These are phyloP conservation scores for Globisporangium sylvaticum DNA, from an alignment of 352 stramenopile genomes.

Conservation along the genomic window DNA sequence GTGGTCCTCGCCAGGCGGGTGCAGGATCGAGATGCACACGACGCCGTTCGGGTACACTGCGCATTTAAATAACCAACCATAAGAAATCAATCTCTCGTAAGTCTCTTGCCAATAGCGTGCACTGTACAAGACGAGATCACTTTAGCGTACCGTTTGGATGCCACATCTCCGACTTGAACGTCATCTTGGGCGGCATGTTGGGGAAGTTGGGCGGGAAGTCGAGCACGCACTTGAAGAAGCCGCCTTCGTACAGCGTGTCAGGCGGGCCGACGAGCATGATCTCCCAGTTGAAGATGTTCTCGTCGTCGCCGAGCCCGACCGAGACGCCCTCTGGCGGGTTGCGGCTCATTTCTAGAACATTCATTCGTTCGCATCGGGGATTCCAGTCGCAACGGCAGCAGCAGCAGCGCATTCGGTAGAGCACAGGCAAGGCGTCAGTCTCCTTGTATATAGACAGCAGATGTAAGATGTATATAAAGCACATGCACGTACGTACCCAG, in stretches of 20 bases:
- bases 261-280: slow-evolving; percentile 96
- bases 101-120: neutral
- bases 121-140: neutral
- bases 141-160: slow-evolving; percentile 93
- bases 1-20: slow-evolving; percentile 97
- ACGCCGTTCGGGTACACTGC: slow-evolving; percentile 96
- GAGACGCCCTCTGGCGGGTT: slow-evolving; percentile 98
- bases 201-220: slow-evolving; percentile 98
- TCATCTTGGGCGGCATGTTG: slow-evolving; percentile 99
- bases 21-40: slow-evolving; percentile 99
- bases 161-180: slow-evolving; percentile 99
- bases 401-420: neutral
- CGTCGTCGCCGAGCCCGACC: slow-evolving; percentile 96
- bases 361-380: neutral
- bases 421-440: neutral
- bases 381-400: neutral
- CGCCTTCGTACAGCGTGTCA: slow-evolving; percentile 94
- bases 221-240: slow-evolving; percentile 97
- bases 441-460: neutral
- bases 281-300: slow-evolving; percentile 99
- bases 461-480: neutral
- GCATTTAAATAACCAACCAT: neutral
- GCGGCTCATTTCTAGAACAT: slow-evolving; percentile 92
- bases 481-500: slow-evolving; percentile 39
- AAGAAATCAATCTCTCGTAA: neutral